A percentile compares a stretch with the other conserved stretches of the same genome.
These are phyloP conservation scores for Panicum hallii DNA, from an alignment of 202 grass and related monocot genomes.

Conservation along the genomic window DNA sequence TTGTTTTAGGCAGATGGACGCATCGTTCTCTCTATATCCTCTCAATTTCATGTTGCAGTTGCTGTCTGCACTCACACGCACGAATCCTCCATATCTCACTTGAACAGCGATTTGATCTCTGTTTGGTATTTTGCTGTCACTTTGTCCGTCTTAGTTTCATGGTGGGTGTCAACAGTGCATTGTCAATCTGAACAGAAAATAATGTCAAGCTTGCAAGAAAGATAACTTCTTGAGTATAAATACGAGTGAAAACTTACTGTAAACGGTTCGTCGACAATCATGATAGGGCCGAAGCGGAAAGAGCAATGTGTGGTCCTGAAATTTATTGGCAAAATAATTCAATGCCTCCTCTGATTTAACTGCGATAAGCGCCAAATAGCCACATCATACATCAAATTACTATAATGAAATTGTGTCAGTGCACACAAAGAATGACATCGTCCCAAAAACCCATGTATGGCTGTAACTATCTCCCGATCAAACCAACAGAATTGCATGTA, in stretches of 20 bases:
- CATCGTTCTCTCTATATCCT: not conserved
- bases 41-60: not conserved
- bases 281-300: conserved; percentile 78
- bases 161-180: conserved; percentile 89
- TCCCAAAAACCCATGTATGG: not conserved
- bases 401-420: conserved; percentile 8
- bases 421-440: not conserved
- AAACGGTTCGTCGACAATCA: conserved; percentile 78
- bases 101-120: conserved; percentile 71
- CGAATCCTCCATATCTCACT: conserved; percentile 31
- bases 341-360: not conserved
- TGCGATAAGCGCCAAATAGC: not conserved
- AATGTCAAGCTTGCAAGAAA: conserved; percentile 7
- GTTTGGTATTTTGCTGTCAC: conserved; percentile 63
- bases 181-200: conserved; percentile 67
- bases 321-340: conserved; percentile 35
- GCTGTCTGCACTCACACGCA: not conserved
- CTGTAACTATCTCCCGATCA: not conserved
- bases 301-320: conserved; percentile 66
- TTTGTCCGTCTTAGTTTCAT: conserved; percentile 86
- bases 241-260: conserved; percentile 43
- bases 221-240: not conserved
- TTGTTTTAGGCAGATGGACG: not conserved
- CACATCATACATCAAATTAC: not conserved
- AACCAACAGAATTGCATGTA: not conserved